These are phyloP conservation scores for Venturia carpophila DNA, from an alignment of 2,329 filamentous ascomycete species.

Conservation along the genomic window DNA sequence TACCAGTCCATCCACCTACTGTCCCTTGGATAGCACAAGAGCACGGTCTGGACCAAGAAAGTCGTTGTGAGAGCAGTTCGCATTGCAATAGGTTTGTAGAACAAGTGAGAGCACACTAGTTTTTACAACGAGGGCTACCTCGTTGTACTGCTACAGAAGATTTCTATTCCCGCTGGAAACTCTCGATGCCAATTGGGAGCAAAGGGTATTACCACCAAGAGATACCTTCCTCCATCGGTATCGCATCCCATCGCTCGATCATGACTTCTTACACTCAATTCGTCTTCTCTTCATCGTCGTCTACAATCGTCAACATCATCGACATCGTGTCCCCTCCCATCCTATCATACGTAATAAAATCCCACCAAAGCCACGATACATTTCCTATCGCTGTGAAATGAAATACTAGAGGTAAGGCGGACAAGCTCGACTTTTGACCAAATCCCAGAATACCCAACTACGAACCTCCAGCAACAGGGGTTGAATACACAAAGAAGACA, in stretches of 20 bases:
- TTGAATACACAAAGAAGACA: neutral
- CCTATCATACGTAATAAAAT: neutral
- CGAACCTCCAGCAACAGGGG: conserved; percentile 7
- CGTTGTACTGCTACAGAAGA: neutral
- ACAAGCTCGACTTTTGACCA: neutral
- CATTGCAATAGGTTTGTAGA: neutral
- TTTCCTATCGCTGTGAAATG: neutral
- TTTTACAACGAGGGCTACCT: conserved; percentile 2
- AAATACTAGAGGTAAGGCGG: neutral
- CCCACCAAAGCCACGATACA: neutral
- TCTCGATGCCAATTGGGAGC: neutral
- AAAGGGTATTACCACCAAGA: neutral
- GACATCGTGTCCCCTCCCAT: neutral
- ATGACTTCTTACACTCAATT: neutral
- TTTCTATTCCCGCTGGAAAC: neutral
- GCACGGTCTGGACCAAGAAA: no score
- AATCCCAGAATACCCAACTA: neutral
- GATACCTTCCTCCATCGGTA: neutral
- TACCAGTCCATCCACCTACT: no score
- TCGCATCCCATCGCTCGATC: neutral
- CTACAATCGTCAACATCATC: conserved; percentile 3
- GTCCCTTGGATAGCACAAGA: no score
- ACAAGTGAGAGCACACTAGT: neutral
- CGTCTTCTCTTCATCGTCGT: neutral
- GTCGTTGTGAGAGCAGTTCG: neutral